A percentile compares a stretch with the other conserved stretches of the same genome.
phyloP scores from a whole-genome alignment of 305 asterid genomes.

The Plantago lanceolata region DNA sequence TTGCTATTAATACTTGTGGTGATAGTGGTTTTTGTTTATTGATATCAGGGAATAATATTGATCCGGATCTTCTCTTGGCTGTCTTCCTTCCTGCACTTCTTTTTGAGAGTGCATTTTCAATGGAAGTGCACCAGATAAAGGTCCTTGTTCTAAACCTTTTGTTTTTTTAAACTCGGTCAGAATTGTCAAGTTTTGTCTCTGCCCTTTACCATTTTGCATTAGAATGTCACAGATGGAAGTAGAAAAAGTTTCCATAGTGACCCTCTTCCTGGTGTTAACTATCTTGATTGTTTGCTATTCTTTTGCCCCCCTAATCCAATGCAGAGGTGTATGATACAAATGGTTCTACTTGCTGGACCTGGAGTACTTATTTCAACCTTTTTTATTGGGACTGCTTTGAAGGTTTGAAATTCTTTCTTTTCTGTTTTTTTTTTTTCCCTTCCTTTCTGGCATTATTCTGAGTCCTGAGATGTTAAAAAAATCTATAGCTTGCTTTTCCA shows the following conservation, averaged over 20 bases:
- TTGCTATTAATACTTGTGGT: slow-evolving; percentile 14
- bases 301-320: slow-evolving; percentile 4
- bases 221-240: background rate
- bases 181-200: background rate
- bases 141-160: slow-evolving; percentile 32
- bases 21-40: slow-evolving; percentile 11
- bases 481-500: slow-evolving; percentile 77
- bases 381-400: slow-evolving; percentile 70
- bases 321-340: slow-evolving; percentile 84
- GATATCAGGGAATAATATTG: slow-evolving; percentile 71
- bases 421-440: background rate
- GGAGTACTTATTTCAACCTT: slow-evolving; percentile 93
- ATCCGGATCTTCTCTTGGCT: slow-evolving; percentile 93
- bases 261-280: background rate
- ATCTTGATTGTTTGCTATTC: too few species aligned
- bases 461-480: slow-evolving; percentile 30
- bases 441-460: slow-evolving; percentile 27
- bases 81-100: slow-evolving; percentile 98
- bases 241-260: background rate
- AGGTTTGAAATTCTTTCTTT: slow-evolving; percentile 46
- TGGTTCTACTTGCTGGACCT: slow-evolving; percentile 91
- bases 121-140: slow-evolving; percentile 99
- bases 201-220: slow-evolving; percentile 2
- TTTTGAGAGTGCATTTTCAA: slow-evolving; percentile 86
- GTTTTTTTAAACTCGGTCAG: background rate